Conservation (phyloP, 805 yeast species). For the Kregervanrija fluxuum region DNA sequence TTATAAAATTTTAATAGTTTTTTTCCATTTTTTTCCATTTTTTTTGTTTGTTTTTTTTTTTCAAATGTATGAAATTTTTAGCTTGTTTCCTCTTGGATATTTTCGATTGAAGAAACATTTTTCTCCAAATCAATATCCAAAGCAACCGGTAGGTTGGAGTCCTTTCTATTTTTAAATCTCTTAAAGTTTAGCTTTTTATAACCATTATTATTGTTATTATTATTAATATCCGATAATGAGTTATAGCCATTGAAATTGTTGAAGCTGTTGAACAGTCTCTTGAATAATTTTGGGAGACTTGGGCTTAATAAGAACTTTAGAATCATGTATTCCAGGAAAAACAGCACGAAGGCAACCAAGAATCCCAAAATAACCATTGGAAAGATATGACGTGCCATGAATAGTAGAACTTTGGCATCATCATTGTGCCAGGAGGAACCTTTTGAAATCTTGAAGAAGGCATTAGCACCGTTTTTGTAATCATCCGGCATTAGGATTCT, state of each 20-base stretch:
- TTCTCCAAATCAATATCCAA: constrained; percentile 30
- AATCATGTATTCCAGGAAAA: constrained; percentile 41
- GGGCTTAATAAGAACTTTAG: constrained; percentile 22
- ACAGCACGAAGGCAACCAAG: constrained; percentile 40
- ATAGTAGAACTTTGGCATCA: constrained; percentile 75
- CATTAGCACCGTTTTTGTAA: constrained; percentile 51
- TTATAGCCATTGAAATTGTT: constrained; percentile 18
- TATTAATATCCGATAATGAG: constrained; percentile 18
- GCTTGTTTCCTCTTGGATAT: constrained; percentile 2
- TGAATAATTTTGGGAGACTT: constrained; percentile 17
- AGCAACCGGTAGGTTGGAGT: constrained; percentile 43
- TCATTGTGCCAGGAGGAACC: constrained; percentile 93
- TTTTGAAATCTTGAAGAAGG: constrained; percentile 66
- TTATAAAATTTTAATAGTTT: too few relatives aligned
- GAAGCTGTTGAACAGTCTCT: constrained; percentile 15
- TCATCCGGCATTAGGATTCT: constrained; percentile 66
- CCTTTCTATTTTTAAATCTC: constrained; percentile 37
- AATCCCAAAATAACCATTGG: constrained; percentile 69
- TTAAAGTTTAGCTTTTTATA: constrained; percentile 17
- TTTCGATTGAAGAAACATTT: constrained; percentile 17
- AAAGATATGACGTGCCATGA: constrained; percentile 66
- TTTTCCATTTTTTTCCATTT: too few relatives aligned
- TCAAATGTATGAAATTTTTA: constrained; percentile 12
- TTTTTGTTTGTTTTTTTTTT: too few relatives aligned
- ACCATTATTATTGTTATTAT: constrained; percentile 13